Evolutionary conservation across 192 early-diverging fungal genomes (phyloP), one percentile per base, ranked within the genome.

Genomic region (Rhizophlyctis rosea): DNA sequence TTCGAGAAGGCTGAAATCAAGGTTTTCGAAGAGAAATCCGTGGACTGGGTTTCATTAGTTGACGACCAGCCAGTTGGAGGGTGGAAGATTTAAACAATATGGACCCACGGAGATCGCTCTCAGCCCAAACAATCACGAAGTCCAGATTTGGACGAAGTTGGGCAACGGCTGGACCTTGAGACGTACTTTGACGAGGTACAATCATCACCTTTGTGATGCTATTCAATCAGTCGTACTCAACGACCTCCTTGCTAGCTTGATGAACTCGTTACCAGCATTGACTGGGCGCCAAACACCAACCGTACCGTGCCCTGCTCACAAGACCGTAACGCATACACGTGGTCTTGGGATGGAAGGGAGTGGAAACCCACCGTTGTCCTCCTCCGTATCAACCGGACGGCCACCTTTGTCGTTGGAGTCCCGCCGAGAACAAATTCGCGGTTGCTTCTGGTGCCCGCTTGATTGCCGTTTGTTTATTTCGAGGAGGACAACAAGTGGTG

Each of bases 241-340:
- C 18, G 16, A 29, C 52, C 27, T 30, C 31, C 56, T 32, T 23
- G 16, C n/a, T 53, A 88, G 88, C 96, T 97, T 73, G 94, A 96
- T 81, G 87, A 95, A 73, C 86, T 92, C 29, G 92, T 98, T 32
- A 98, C 95, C 3, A 82, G 87, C 49, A 85, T 98, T 66, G 96
- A 98, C 72, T 94, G 92, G 91, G 94, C 96, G 23, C 92, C 92
- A 61, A 83, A 87, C 54, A 89, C 95, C 47, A 97, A 98, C 81
- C 81, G 89, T 29, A 90, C 98, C 35, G 96, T 98, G 13, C 91
- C 94, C 33, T 95, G 95, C 77, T 95, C 94, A 44, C 96, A 98
- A 79, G 96, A 98, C 78, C 86, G 94, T 61, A 98, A 98, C 68
- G 95, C 95, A 24, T 98, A 98, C 71, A 95, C 98, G 36, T 98